A percentile compares a stretch with the other conserved stretches of the same genome.
These are phyloP conservation scores for Daldinia sp. DNA, from an alignment of 2,329 filamentous ascomycete species.

Conservation along the genomic window DNA sequence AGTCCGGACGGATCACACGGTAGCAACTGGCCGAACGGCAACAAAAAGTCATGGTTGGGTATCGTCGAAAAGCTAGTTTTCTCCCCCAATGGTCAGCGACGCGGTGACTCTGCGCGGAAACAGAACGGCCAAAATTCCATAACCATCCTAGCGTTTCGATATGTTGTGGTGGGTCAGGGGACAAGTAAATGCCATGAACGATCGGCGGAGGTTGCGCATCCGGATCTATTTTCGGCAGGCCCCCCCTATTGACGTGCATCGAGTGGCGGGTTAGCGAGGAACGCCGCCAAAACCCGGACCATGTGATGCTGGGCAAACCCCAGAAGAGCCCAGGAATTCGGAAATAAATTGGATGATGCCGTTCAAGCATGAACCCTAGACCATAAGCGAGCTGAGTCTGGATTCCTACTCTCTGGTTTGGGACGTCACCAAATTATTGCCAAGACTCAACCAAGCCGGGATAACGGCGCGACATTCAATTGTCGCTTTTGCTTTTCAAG, in stretches of 20 bases:
- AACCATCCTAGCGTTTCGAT: conserved; percentile 24
- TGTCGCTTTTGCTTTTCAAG: neutral
- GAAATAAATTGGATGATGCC: conserved; percentile 31
- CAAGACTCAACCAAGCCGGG: conserved; percentile 21
- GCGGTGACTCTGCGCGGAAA: conserved; percentile 23
- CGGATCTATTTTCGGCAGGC: conserved; percentile 45
- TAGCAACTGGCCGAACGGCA: neutral
- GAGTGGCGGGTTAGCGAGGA: conserved; percentile 3
- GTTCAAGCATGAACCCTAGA: conserved; percentile 4
- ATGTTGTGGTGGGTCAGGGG: conserved; percentile 39
- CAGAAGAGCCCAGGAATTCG: conserved; percentile 23
- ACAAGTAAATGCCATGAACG: conserved; percentile 26
- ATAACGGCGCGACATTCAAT: conserved; percentile 36
- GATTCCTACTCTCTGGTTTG: conserved; percentile 6
- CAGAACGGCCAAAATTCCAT: conserved; percentile 25
- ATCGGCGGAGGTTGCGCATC: conserved; percentile 46
- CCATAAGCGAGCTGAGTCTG: neutral
- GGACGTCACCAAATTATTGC: conserved; percentile 15
- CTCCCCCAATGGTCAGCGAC: conserved; percentile 26
- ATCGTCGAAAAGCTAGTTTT: conserved; percentile 17
- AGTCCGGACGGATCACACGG: conserved; percentile 12
- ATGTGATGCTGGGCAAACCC: conserved; percentile 6
- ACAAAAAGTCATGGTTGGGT: conserved; percentile 6
- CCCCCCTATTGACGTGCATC: neutral
- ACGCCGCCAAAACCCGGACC: conserved; percentile 4